phyloP scores from a whole-genome alignment of 2,329 filamentous ascomycete genomes.

The Aphanocladium album region DNA sequence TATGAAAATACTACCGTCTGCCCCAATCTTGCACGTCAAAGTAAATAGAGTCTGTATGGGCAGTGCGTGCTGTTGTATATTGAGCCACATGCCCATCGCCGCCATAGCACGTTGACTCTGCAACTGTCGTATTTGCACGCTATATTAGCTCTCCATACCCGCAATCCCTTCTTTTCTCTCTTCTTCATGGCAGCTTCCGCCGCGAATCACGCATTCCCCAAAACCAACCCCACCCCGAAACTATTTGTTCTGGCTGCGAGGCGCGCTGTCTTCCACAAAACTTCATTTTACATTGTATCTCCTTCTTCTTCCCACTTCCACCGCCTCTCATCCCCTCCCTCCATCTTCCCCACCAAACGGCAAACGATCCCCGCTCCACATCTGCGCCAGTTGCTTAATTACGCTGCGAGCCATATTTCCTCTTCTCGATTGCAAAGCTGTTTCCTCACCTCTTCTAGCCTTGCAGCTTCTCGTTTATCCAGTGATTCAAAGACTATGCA shows the following conservation, averaged over 20 bases:
- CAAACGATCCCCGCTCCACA: background rate
- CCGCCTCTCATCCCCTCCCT: background rate
- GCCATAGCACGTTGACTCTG: background rate
- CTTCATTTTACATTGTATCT: background rate
- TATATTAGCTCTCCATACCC: background rate
- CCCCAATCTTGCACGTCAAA: background rate
- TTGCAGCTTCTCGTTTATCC: background rate
- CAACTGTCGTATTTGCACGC: background rate
- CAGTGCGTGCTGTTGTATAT: background rate
- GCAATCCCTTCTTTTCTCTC: background rate
- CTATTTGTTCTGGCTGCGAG: background rate
- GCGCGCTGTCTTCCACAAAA: background rate
- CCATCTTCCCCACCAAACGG: background rate
- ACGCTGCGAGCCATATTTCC: background rate
- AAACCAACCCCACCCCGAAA: background rate
- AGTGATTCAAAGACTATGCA: conserved; percentile 22
- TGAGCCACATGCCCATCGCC: background rate
- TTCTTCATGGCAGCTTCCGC: background rate
- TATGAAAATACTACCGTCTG: background rate
- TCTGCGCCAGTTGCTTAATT: background rate
- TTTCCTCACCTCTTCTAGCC: background rate
- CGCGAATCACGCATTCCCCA: background rate
- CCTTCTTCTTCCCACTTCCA: background rate
- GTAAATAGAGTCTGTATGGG: background rate
- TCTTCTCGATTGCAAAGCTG: background rate